Evolutionary conservation across 2,329 filamentous ascomycete genomes (phyloP).

Genomic region (Parafenestella ontariensis): DNA sequence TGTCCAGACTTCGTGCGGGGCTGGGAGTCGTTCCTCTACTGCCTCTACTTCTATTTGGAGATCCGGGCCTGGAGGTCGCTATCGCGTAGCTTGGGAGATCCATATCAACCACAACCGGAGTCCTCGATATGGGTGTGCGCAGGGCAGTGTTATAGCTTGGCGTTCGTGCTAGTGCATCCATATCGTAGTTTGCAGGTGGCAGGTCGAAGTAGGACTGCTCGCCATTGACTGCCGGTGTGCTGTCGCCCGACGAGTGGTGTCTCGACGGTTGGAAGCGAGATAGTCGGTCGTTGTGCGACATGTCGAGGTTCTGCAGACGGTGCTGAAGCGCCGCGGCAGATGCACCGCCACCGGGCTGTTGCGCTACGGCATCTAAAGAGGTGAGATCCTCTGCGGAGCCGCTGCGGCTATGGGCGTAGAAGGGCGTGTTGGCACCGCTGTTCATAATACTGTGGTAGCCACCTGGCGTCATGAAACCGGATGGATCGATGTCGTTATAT

Average conservation of each 20-base stretch:
- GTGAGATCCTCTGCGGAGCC: conserved; percentile 83
- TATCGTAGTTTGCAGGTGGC: conserved; percentile 45
- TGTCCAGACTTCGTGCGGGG: conserved; percentile 42
- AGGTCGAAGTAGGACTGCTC: conserved; percentile 34
- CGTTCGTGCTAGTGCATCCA: conserved; percentile 56
- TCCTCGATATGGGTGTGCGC: conserved; percentile 51
- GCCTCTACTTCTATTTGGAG: conserved; percentile 41
- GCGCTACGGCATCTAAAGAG: conserved; percentile 56
- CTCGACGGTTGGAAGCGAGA: conserved; percentile 32
- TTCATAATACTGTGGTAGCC: conserved; percentile 63
- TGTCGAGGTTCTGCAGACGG: conserved; percentile 63
- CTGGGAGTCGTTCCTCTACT: conserved; percentile 44
- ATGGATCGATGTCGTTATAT: conserved; percentile 84
- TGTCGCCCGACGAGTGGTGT: conserved; percentile 46
- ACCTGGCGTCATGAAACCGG: conserved; percentile 80
- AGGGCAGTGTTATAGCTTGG: conserved; percentile 61
- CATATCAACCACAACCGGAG: conserved; percentile 47
- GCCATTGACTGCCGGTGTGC: conserved; percentile 38
- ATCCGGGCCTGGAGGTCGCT: conserved; percentile 53
- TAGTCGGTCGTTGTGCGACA: conserved; percentile 44
- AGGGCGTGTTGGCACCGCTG: conserved; percentile 74
- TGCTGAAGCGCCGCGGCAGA: conserved; percentile 72
- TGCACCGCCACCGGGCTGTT: conserved; percentile 48
- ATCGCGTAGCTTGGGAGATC: conserved; percentile 55
- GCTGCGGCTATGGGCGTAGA: conserved; percentile 72